Percentiles rank a stretch among this genome's conserved stretches.
phyloP scores from a whole-genome alignment of 2,329 filamentous ascomycete genomes.

The Penicillium expansum region DNA sequence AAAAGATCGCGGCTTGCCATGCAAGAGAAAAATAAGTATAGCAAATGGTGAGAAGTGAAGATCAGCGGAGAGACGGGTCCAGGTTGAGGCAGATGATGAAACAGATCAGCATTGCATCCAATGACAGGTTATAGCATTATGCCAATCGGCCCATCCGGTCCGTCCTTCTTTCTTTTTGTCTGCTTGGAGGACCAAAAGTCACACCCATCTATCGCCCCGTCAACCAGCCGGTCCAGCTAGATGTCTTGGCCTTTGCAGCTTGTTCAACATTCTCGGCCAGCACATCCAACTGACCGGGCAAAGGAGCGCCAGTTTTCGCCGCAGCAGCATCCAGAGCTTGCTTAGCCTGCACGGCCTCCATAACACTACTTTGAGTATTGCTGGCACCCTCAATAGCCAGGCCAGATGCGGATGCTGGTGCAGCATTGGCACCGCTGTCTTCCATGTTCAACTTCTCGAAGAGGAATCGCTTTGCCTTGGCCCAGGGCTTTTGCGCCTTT shows the following conservation, averaged over 20 bases:
- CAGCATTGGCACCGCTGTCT: constrained; percentile 21
- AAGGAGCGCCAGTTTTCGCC: constrained; percentile 15
- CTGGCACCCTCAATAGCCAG: constrained; percentile 9
- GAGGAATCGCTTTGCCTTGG: constrained; percentile 39
- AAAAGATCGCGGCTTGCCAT: constrained; percentile 19
- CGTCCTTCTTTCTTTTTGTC: constrained; percentile 4
- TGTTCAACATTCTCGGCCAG: constrained; percentile 37
- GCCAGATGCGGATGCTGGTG: constrained; percentile 7
- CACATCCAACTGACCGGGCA: constrained; percentile 34
- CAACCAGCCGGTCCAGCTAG: constrained; percentile 43
- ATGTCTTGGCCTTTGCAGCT: constrained; percentile 35
- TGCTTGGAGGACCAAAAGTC: background rate
- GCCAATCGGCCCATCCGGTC: background rate
- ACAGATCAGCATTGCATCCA: background rate
- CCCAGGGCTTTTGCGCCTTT: constrained; percentile 39
- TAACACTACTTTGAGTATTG: constrained; percentile 27
- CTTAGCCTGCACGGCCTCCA: constrained; percentile 40
- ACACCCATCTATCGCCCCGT: constrained; percentile 32
- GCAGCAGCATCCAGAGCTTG: constrained; percentile 32
- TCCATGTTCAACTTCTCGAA: constrained; percentile 41
- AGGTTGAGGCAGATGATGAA: background rate
- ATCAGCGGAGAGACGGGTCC: background rate
- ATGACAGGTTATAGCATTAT: background rate
- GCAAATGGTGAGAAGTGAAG: constrained; percentile 7
- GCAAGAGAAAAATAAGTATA: constrained; percentile 21